phyloP scores from a whole-genome alignment of 108 stramenopile species.

The Skeletonema grethae region DNA sequence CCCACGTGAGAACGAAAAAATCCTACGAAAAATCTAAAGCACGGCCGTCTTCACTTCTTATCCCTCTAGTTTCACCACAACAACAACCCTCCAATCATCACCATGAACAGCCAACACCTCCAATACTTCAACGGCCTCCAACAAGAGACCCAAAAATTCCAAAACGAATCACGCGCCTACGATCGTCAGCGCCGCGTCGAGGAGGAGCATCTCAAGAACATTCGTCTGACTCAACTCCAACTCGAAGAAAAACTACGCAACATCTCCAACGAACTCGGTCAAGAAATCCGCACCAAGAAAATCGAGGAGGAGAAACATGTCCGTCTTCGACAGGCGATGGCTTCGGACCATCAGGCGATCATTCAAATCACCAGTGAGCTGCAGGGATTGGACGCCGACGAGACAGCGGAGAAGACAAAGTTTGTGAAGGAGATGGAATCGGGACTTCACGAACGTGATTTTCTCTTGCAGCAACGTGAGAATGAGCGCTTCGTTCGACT shows the following conservation, averaged over 20 bases:
- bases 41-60: too few species aligned
- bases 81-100: not conserved
- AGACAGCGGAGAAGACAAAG: slow-evolving; percentile 31
- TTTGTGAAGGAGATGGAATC: slow-evolving; percentile 49
- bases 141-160: slow-evolving; percentile 19
- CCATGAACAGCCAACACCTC: slow-evolving; percentile 20
- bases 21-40: too few species aligned
- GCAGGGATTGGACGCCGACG: slow-evolving; percentile 40
- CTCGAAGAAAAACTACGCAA: slow-evolving; percentile 24
- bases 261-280: slow-evolving; percentile 29
- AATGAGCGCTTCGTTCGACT: slow-evolving; percentile 22
- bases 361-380: slow-evolving; percentile 40
- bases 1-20: too few species aligned
- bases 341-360: slow-evolving; percentile 31
- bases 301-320: slow-evolving; percentile 18
- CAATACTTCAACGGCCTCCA: slow-evolving; percentile 41
- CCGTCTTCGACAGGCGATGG: slow-evolving; percentile 19
- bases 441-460: slow-evolving; percentile 36
- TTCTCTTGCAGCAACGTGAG: slow-evolving; percentile 22
- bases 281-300: slow-evolving; percentile 31
- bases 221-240: slow-evolving; percentile 18
- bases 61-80: too few species aligned
- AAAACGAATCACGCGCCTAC: slow-evolving; percentile 23
- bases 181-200: slow-evolving; percentile 36
- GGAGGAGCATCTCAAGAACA: slow-evolving; percentile 21